Base-by-base conservation (phyloP, 2,329 filamentous ascomycete species). In the Herpotrichia juniperi region DNA sequence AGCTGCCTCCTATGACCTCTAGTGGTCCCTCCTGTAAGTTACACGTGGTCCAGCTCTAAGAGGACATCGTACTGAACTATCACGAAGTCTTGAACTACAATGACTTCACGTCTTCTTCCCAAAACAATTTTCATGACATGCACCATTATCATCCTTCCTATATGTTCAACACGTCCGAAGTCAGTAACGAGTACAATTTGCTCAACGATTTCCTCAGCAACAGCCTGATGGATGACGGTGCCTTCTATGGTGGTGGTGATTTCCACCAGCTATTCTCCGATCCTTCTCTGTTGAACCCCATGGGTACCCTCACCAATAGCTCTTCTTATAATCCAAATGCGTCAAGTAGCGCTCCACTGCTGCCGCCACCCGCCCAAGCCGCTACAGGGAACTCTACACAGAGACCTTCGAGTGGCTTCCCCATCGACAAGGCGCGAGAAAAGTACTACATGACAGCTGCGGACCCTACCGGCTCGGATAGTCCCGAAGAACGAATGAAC, bases 141-240 rank as follows among this genome's bases (percentile, higher is more conserved):
- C 91, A 94, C 77, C 91, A 87, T 71, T 91, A 93, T 69, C 91
- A 97, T 76, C 89, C 91, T 53, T 94, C 90, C 69, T 97, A 94
- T 79, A 93, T 96, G 88, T 96, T 97, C 77, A 89, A 88, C 71
- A 86, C 87, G n/a, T 90, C 92, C 57, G 94, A 99, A 76, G 90
- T 97, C 64, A 93, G 90, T 55, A 94, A 94, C 77, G 94, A 99
- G 79, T 97, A 96, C 74, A 96, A 97, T 71, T 80, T 97, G 46
- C 85, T 99, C 69, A 96, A 96, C 79, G 93, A 99, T 74, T 97
- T 97, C 71, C 83, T 99, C 55, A 94, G 93, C 74, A 96, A 87
- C 62, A 96, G 91, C 70, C 79, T 97, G 49, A 83, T 97, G 59
- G 93, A 97, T 76, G 93, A 80, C 57, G 76, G 74, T 48, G 70